Conservation (phyloP, 2,329 filamentous ascomycete species). For the Pseudovirgaria hyperparasitica region DNA sequence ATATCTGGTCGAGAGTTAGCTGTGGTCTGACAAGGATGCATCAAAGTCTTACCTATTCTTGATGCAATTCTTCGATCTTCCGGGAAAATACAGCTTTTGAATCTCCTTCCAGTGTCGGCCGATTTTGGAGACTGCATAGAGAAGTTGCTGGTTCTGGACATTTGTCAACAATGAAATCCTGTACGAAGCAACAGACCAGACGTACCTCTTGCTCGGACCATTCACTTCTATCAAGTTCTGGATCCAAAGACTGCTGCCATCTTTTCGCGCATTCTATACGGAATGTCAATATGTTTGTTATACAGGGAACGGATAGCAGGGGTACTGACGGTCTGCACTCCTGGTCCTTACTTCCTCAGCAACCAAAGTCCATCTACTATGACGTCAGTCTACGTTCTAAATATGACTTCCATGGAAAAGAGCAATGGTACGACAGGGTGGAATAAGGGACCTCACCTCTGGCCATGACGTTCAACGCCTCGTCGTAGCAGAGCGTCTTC, state of each 20-base stretch:
- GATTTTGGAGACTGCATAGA: slow-evolving; percentile 18
- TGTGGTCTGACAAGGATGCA: not conserved
- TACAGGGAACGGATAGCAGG: slow-evolving; percentile 1
- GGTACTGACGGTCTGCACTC: slow-evolving; percentile 26
- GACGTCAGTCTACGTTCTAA: slow-evolving; percentile 1
- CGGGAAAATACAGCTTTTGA: slow-evolving; percentile 19
- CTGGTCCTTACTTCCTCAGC: slow-evolving; percentile 25
- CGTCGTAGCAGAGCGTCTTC: slow-evolving; percentile 20
- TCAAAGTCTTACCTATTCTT: slow-evolving; percentile 23
- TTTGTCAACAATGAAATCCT: not conserved
- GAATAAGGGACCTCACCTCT: slow-evolving; percentile 16
- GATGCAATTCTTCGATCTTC: slow-evolving; percentile 24
- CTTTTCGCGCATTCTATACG: slow-evolving; percentile 35
- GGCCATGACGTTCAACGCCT: slow-evolving; percentile 24
- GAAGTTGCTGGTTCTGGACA: slow-evolving; percentile 15
- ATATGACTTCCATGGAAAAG: slow-evolving; percentile 2
- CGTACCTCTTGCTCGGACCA: slow-evolving; percentile 25
- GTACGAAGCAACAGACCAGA: slow-evolving; percentile 4
- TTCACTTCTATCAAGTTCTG: slow-evolving; percentile 26
- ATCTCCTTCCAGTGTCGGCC: slow-evolving; percentile 29
- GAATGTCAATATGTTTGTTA: slow-evolving; percentile 3
- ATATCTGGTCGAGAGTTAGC: slow-evolving; percentile 8
- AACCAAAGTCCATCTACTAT: slow-evolving; percentile 29
- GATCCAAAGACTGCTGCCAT: slow-evolving; percentile 33
- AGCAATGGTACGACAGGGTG: not conserved